phyloP scores from a whole-genome alignment of 768 basidiomycete genomes.

The Grammothele lineata region DNA sequence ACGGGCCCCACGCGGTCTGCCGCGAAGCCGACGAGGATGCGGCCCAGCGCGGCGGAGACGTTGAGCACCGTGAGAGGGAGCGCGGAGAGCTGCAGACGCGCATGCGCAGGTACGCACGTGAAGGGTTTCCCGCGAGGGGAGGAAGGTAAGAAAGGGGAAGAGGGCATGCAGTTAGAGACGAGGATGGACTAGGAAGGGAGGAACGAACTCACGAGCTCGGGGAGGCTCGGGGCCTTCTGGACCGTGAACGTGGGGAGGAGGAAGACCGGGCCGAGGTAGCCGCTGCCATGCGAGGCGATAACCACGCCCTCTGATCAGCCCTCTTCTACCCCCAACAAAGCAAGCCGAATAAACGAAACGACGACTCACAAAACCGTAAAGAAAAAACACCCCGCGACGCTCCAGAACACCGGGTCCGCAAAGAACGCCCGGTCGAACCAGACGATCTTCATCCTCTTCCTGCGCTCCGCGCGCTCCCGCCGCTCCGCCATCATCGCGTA shows the following conservation, averaged over 20 bases:
- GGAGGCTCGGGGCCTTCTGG: conserved; percentile 13
- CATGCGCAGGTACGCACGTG: background rate
- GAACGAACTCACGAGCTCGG: conserved; percentile 7
- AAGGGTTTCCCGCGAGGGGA: no score
- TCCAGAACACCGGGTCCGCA: conserved; percentile 28
- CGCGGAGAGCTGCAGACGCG: conserved; percentile 5
- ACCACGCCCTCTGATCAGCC: background rate
- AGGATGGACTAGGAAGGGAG: no score
- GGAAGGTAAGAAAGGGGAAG: background rate
- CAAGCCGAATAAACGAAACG: no score
- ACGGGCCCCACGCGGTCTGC: conserved; percentile 36
- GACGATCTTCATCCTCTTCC: conserved; percentile 7
- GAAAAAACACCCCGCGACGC: conserved; percentile 28
- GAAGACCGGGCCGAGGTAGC: conserved; percentile 17
- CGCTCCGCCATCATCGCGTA: conserved; percentile 32
- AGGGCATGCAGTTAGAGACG: no score
- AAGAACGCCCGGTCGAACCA: conserved; percentile 22
- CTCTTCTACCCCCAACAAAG: background rate
- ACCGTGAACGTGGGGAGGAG: conserved; percentile 18
- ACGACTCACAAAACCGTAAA: conserved; percentile 20
- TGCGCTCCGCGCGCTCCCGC: conserved; percentile 20
- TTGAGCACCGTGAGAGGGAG: conserved; percentile 20
- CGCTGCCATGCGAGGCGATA: no score
- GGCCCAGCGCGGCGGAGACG: conserved; percentile 16
- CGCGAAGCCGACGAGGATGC: conserved; percentile 33